A percentile compares a stretch with the other conserved stretches of the same genome.
Conservation (phyloP, 257 asterid species). For the Scutellaria galericulata region DNA sequence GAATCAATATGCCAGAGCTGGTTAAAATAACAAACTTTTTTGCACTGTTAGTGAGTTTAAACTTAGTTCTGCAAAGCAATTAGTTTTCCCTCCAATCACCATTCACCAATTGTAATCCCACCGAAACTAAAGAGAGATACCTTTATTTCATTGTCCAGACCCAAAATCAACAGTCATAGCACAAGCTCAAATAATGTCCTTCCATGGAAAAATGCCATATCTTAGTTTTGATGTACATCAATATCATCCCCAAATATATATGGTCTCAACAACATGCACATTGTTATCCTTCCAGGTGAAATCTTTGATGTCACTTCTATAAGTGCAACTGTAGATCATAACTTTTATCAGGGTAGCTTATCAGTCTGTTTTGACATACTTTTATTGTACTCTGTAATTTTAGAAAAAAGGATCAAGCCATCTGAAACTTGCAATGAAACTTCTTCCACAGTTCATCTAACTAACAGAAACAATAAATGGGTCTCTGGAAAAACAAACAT, state of each 20-base stretch:
- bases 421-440: constrained; percentile 16
- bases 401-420: not conserved
- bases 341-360: constrained; percentile 6
- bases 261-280: not conserved
- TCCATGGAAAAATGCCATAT: not conserved
- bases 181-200: constrained; percentile 17
- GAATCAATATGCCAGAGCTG: constrained; percentile 12
- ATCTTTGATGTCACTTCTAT: not conserved
- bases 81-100: not conserved
- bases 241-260: not conserved
- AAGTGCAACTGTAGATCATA: not conserved
- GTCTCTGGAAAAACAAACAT: not conserved
- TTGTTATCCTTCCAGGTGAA: not conserved
- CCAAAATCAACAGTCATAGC: not conserved
- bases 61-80: not conserved
- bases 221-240: not conserved
- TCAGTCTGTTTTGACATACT: not conserved
- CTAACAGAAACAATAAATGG: not conserved
- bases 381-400: not conserved
- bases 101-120: not conserved
- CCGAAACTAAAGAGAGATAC: not conserved
- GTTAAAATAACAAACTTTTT: not conserved
- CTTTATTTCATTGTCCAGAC: not conserved
- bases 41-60: not conserved
- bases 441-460: constrained; percentile 12